These are phyloP conservation scores for Nothophaeocryptopus gaeumannii DNA, from an alignment of 2,329 filamentous ascomycete species.

Conservation along the genomic window DNA sequence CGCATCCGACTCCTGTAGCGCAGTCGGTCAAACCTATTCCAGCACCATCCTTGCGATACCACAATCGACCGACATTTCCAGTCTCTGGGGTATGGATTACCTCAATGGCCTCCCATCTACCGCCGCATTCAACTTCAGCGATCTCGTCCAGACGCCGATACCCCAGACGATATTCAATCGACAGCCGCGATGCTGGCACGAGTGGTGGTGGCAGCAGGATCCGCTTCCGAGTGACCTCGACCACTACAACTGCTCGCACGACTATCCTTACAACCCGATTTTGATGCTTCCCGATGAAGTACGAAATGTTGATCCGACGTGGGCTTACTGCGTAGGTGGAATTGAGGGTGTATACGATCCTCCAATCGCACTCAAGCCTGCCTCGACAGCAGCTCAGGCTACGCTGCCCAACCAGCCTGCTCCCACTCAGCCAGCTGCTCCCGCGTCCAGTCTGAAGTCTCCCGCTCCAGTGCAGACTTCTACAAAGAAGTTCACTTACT, in stretches of 20 bases:
- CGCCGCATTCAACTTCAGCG: conserved; percentile 19
- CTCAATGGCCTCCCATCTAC: background rate
- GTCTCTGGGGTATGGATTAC: conserved; percentile 9
- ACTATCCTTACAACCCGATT: conserved; percentile 10
- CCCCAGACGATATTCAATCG: conserved; percentile 16
- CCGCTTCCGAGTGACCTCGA: conserved; percentile 5
- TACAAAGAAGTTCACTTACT: too few species aligned
- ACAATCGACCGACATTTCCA: conserved; percentile 14
- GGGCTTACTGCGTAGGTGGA: conserved; percentile 15
- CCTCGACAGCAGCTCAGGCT: conserved; percentile 2
- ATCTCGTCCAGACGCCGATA: conserved; percentile 17
- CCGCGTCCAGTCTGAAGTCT: background rate
- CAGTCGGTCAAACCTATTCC: conserved; percentile 13
- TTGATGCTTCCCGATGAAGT: conserved; percentile 14
- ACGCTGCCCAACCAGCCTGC: conserved; percentile 1
- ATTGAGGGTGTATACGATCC: conserved; percentile 20
- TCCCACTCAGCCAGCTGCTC: background rate
- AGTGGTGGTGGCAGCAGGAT: background rate
- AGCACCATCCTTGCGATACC: conserved; percentile 23
- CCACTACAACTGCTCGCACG: conserved; percentile 7
- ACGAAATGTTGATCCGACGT: conserved; percentile 10
- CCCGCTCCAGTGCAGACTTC: too few species aligned
- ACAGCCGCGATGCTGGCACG: conserved; percentile 10
- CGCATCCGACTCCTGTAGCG: conserved; percentile 22
- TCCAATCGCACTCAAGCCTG: conserved; percentile 14